Percentiles rank a stretch among this genome's conserved stretches.
phyloP scores from a whole-genome alignment of 2,329 filamentous ascomycete genomes.

The Setomelanomma holmii region DNA sequence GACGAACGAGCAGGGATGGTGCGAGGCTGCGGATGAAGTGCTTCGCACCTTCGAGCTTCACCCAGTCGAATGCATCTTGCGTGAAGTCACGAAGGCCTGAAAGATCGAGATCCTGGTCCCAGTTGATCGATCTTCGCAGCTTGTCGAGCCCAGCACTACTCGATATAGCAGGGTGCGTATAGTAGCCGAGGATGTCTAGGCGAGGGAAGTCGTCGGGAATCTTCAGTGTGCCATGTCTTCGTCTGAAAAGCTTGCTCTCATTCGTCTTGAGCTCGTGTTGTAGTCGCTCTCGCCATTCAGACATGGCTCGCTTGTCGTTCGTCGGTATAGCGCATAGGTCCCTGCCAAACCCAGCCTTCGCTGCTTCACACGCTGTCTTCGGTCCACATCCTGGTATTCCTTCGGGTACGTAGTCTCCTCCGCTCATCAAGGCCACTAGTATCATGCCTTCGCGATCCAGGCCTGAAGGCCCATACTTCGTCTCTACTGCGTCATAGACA shows the following conservation, averaged over 20 bases:
- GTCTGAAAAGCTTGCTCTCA: slow-evolving; percentile 79
- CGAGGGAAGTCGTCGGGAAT: slow-evolving; percentile 87
- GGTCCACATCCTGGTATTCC: slow-evolving; percentile 88
- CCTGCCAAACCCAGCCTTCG: slow-evolving; percentile 83
- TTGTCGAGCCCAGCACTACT: slow-evolving; percentile 62
- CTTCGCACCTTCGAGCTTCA: slow-evolving; percentile 75
- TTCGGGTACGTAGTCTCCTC: slow-evolving; percentile 90
- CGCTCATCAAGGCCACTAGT: slow-evolving; percentile 90
- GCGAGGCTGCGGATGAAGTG: slow-evolving; percentile 85
- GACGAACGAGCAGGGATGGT: slow-evolving; percentile 74
- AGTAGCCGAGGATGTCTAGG: slow-evolving; percentile 79
- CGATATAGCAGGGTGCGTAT: slow-evolving; percentile 87
- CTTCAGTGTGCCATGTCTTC: slow-evolving; percentile 73
- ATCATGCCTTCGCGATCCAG: slow-evolving; percentile 91
- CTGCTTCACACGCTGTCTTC: slow-evolving; percentile 88
- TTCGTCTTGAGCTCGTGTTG: slow-evolving; percentile 82
- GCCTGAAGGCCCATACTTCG: slow-evolving; percentile 62
- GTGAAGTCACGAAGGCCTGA: slow-evolving; percentile 75
- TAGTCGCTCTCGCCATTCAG: slow-evolving; percentile 74
- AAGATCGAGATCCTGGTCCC: slow-evolving; percentile 71
- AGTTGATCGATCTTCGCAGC: slow-evolving; percentile 62
- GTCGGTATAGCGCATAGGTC: slow-evolving; percentile 72
- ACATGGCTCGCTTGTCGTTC: slow-evolving; percentile 66
- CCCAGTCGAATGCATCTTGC: slow-evolving; percentile 86
- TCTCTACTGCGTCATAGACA: slow-evolving; percentile 72